Base-by-base conservation (phyloP, 148 eudicot species). In the Heliamphora exappendiculata region DNA sequence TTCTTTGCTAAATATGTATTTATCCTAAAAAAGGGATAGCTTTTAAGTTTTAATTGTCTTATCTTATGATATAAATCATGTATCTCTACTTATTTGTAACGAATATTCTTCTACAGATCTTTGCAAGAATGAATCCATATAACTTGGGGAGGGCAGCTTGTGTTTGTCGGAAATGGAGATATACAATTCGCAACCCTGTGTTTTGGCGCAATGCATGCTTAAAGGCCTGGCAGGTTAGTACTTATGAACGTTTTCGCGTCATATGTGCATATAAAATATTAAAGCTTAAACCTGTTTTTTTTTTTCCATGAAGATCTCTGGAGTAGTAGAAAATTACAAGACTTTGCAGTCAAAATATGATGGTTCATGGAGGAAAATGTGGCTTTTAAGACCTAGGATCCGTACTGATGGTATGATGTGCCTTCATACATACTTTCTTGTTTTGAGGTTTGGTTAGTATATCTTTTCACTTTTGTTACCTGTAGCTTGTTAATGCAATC, bases 341-440 rank as follows among this genome's bases (percentile, higher is more conserved):
- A 73, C 87, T 50, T 75, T 94, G 70, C 96, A 94, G 66, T 90
- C 92, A 36, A 88, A 83, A 69, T 94, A 94, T 84, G 96, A 88
- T 84, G 89, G 93, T 17, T 92, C 97, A 33, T 94, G 98, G 98
- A 92, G 93, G 84, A 94, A 90, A 85, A 92, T 94, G 97, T 94
- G 97, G 98, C 96, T 94, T 57, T 78, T 53, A 57, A 88, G 98
- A 80, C 96, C 98, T 33, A 88, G 98, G 81, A 79, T 92, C 64
- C 95, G 93, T 57, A 89, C 89, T 53, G 98, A 94, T 80, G 98
- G 98, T 94, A 89, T 68, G 62, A 59, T 70, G 33, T 76, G 53
- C 72, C 24, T 24, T 29, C 16, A 9, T 24, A 8, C 29, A n/a
- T 37, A 4, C 22, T 29, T 65, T 31, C 26, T 16, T 9, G 31